Conservation (phyloP, 345 rosid genomes). For the Anastatica hierochuntica region DNA sequence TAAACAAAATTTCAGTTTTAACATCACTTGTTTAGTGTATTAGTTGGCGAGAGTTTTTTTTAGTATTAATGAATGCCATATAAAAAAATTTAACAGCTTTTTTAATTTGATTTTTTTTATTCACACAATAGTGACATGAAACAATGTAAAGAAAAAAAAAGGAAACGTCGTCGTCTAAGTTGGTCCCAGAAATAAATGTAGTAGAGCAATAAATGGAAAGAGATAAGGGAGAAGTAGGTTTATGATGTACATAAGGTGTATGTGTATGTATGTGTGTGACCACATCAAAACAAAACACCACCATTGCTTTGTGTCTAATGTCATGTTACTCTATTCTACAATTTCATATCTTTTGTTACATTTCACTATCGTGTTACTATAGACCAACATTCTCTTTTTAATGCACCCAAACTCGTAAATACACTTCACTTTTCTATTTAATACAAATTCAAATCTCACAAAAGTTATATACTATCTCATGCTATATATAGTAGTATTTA, state of each 20-base stretch:
- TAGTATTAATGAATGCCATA: too few species aligned
- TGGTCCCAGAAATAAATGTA: slow-evolving; percentile 17
- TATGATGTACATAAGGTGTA: slow-evolving; percentile 19
- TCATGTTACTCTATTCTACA: slow-evolving; percentile 10
- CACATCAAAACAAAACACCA: slow-evolving; percentile 20
- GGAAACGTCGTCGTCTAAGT: slow-evolving; percentile 19
- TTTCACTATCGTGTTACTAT: slow-evolving; percentile 2
- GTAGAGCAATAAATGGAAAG: slow-evolving; percentile 20
- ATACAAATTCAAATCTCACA: too few species aligned
- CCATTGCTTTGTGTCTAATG: not conserved
- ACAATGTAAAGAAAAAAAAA: not conserved
- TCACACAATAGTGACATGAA: too few species aligned
- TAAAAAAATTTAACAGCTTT: not conserved
- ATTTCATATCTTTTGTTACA: slow-evolving; percentile 9
- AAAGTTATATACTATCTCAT: too few species aligned
- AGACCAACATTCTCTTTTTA: slow-evolving; percentile 20
- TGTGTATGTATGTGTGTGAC: slow-evolving; percentile 16
- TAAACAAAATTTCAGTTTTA: too few species aligned
- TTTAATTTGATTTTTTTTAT: not conserved
- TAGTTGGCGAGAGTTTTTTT: too few species aligned
- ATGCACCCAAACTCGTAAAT: slow-evolving; percentile 8
- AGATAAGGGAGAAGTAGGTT: slow-evolving; percentile 21
- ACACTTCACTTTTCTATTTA: too few species aligned
- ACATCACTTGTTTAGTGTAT: too few species aligned
- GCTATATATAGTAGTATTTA: too few species aligned